Evolutionary conservation across 805 yeast species (phyloP), one percentile per base, ranked within the genome.

Genomic region (Nakazawaea ambrosiae): DNA sequence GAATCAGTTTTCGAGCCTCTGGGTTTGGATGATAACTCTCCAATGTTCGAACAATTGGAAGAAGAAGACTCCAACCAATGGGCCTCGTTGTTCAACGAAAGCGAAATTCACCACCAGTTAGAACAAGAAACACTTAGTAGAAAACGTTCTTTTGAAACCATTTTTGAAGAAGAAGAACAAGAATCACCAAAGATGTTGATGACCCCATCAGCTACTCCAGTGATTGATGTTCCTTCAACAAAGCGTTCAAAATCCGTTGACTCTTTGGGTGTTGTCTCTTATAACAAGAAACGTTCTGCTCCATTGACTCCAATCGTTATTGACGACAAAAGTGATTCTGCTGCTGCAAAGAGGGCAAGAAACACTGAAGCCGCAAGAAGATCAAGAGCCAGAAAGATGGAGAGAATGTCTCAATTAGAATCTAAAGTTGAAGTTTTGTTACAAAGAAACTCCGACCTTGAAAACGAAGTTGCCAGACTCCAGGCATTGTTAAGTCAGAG

Each of bases 281-380:
- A 85, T 68, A 75, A 78, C 49, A 77, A 88, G 58, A 88, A 87
- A 67, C 77, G 95, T 51, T 45, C 73, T 20, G 62, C 66, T 42
- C 94, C 95, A 7, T 68, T 87, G 58, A 65, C 70, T 48, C 95
- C 95, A 8, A 70, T 88, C 39, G 72, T 73, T 33, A 18, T 27
- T 26, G 68, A 74, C 23, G 73, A 70, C 31, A 57, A 66, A 19
- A 61, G 57, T 34, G 95, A 88, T 58, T 75, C 81, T n/a, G 73
- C 71, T 40, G 75, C 86, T 32, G 58, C 83, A 51, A 90, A 90
- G 66, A 80, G 97, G 57, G 97, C 97, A 7, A 80, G 90, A 61
- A 90, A 92, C 72, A 90, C 90, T n/a, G 96, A 88, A 57, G 97
- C 97, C 48, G 97, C 97, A 6, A 78, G 97, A 60, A 76, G 96